These are phyloP conservation scores for Acanthamoeba royreba DNA, from an alignment of 208 protist species.

Conservation along the genomic window DNA sequence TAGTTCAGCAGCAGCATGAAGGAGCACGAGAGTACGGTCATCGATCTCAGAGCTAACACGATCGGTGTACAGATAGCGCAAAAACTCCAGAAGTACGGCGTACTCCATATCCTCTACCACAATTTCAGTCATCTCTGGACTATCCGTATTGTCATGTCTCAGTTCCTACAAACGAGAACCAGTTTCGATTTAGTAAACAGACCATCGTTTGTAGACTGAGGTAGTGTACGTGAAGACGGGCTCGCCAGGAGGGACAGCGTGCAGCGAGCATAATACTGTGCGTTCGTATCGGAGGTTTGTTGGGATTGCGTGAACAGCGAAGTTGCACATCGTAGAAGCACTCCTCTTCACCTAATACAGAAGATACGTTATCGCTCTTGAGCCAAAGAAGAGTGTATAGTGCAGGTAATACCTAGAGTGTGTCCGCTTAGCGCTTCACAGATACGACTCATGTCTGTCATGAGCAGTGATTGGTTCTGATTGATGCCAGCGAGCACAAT, in stretches of 20 bases:
- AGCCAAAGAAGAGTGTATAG: not conserved
- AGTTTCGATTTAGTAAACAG: not conserved
- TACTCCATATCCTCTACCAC: not conserved
- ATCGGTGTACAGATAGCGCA: not conserved
- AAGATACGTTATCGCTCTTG: not conserved
- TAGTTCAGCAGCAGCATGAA: not conserved
- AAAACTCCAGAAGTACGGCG: not conserved
- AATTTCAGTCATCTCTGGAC: not conserved
- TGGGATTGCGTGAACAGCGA: not conserved
- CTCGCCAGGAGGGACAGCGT: not conserved
- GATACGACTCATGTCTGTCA: not conserved
- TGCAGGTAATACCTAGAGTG: not conserved
- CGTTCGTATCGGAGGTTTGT: not conserved
- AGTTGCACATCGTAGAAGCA: not conserved
- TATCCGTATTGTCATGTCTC: not conserved
- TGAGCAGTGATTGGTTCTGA: not conserved
- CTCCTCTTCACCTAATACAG: not conserved
- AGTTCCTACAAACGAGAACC: not conserved
- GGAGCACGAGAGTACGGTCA: not conserved
- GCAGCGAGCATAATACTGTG: not conserved
- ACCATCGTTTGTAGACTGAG: not conserved
- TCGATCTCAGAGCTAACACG: not conserved
- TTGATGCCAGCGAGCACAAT: constrained; percentile 1
- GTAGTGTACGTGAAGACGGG: not conserved
- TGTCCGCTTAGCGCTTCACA: not conserved